Percentiles rank a stretch among this genome's conserved stretches.
Conservation (phyloP, 768 basidiomycete genomes). For the Pleurotus tuoliensis region DNA sequence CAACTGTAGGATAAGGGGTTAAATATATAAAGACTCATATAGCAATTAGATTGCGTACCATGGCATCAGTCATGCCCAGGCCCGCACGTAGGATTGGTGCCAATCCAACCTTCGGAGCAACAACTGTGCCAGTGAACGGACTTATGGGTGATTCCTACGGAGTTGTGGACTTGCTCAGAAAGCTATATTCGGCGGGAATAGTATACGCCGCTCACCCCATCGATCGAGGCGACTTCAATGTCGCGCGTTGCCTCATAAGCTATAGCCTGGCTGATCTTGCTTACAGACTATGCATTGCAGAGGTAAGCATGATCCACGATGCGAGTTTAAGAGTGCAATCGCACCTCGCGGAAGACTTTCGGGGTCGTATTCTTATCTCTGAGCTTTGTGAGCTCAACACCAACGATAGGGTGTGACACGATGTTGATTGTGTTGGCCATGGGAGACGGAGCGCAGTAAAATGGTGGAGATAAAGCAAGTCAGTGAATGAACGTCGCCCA, state of each 20-base stretch:
- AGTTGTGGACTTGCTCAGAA: neutral
- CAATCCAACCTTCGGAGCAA: conserved; percentile 79
- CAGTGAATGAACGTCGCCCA: neutral
- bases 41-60: conserved; percentile 33
- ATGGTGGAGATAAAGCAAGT: no score
- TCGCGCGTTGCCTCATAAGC: conserved; percentile 80
- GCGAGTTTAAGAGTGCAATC: neutral
- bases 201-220: conserved; percentile 50
- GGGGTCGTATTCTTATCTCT: conserved; percentile 55
- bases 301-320: neutral
- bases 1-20: conserved; percentile 31
- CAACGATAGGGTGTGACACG: conserved; percentile 68
- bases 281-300: conserved; percentile 49
- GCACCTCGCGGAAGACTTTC: conserved; percentile 79
- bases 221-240: conserved; percentile 58
- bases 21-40: no score
- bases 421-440: conserved; percentile 40
- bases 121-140: conserved; percentile 67
- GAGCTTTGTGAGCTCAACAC: conserved; percentile 69
- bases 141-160: conserved; percentile 74
- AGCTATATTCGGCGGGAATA: conserved; percentile 4
- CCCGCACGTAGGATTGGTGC: conserved; percentile 93
- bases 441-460: neutral
- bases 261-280: conserved; percentile 70
- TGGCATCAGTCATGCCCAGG: conserved; percentile 86